phyloP scores from a whole-genome alignment of 2,329 filamentous ascomycete genomes.

The Venturia nashicola region DNA sequence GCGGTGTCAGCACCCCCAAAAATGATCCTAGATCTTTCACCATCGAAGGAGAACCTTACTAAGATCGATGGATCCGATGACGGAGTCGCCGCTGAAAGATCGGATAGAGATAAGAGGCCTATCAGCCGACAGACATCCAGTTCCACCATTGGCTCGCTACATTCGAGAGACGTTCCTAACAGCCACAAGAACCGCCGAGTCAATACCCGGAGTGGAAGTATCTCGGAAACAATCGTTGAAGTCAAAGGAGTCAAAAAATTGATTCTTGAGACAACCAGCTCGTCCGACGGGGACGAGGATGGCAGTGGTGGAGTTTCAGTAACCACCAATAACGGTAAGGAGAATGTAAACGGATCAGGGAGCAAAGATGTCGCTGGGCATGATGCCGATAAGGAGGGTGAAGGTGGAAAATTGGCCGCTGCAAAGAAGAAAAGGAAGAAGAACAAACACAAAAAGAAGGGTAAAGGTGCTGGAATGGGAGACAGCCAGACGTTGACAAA shows the following conservation, averaged over 20 bases:
- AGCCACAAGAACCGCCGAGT: slow-evolving; percentile 26
- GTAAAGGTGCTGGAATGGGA: slow-evolving; percentile 1
- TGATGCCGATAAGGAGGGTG: slow-evolving; percentile 13
- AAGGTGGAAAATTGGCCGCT: slow-evolving; percentile 13
- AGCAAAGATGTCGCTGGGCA: slow-evolving; percentile 10
- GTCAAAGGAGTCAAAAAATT: slow-evolving; percentile 64
- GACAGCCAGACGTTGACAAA: slow-evolving; percentile 1
- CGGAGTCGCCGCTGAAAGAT: background rate
- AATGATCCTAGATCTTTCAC: slow-evolving; percentile 3
- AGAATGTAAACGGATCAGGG: slow-evolving; percentile 9
- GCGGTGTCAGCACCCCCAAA: background rate
- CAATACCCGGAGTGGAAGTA: slow-evolving; percentile 58
- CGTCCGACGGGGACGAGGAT: slow-evolving; percentile 32
- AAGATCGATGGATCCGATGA: background rate
- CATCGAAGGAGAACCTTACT: background rate
- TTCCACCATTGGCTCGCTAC: background rate
- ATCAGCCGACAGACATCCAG: background rate
- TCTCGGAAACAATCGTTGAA: slow-evolving; percentile 68
- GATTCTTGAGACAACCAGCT: slow-evolving; percentile 56
- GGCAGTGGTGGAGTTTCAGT: slow-evolving; percentile 6
- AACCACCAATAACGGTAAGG: slow-evolving; percentile 17
- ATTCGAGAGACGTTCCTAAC: slow-evolving; percentile 9
- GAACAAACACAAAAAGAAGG: slow-evolving; percentile 20
- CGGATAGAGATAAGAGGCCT: background rate
- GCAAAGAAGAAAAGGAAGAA: slow-evolving; percentile 20